Conservation (phyloP, 2,329 filamentous ascomycete species). For the Cercospora sp. region DNA sequence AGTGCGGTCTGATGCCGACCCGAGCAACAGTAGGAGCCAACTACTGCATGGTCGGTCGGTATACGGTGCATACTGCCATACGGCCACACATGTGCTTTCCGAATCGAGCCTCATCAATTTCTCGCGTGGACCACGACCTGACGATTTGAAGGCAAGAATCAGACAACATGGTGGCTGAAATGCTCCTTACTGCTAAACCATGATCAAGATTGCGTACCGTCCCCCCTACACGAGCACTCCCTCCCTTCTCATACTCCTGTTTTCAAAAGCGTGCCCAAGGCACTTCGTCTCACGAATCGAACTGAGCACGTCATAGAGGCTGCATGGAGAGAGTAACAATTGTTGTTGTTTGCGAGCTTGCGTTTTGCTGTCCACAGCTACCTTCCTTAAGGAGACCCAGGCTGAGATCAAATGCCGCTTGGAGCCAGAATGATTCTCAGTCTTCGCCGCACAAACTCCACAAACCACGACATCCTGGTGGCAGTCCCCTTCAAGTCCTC, state of each 20-base stretch:
- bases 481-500: neutral
- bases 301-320: too few species aligned
- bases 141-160: neutral
- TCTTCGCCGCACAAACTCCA: too few species aligned
- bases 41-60: neutral
- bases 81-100: neutral
- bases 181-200: too few species aligned
- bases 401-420: neutral
- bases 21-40: neutral
- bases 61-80: neutral
- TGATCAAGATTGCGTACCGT: too few species aligned
- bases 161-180: neutral
- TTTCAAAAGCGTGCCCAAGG: too few species aligned
- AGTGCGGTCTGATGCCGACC: neutral
- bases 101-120: neutral
- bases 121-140: neutral
- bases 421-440: neutral
- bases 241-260: too few species aligned
- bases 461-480: too few species aligned
- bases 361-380: too few species aligned
- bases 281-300: too few species aligned
- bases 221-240: too few species aligned
- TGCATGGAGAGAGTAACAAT: too few species aligned
- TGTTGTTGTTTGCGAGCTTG: too few species aligned
- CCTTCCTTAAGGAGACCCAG: neutral